Evolutionary conservation across 2,329 filamentous ascomycete species (phyloP).

Genomic region (Trichoderma sp.): DNA sequence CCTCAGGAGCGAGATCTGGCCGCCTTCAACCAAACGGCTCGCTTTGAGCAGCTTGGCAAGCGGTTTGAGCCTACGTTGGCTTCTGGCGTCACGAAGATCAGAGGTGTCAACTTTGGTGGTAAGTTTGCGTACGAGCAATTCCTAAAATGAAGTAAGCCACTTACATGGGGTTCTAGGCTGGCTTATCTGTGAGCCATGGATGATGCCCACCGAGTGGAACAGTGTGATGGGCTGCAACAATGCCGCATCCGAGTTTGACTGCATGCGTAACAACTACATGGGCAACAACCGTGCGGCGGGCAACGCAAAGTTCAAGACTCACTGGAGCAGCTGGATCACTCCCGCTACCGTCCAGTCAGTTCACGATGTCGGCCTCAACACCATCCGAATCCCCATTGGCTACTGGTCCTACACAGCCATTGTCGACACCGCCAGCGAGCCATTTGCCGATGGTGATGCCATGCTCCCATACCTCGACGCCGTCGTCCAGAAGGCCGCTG

Average conservation of each 20-base stretch:
- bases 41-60: constrained; percentile 38
- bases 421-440: constrained; percentile 49
- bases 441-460: constrained; percentile 45
- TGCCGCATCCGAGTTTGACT: constrained; percentile 53
- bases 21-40: constrained; percentile 38
- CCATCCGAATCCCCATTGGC: constrained; percentile 55
- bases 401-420: constrained; percentile 55
- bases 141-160: neutral
- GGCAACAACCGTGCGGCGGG: constrained; percentile 40
- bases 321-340: constrained; percentile 44
- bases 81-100: constrained; percentile 43
- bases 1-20: constrained; percentile 37
- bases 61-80: constrained; percentile 35
- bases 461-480: constrained; percentile 38
- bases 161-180: constrained; percentile 26
- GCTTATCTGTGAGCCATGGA: constrained; percentile 55
- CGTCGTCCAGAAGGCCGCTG: constrained; percentile 37
- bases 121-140: constrained; percentile 33
- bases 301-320: constrained; percentile 48
- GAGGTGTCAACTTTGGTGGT: constrained; percentile 56
- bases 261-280: constrained; percentile 41
- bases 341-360: constrained; percentile 47
- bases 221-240: constrained; percentile 48
- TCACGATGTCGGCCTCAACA: constrained; percentile 55
- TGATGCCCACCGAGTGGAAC: constrained; percentile 47